These are phyloP conservation scores for Rhynchospora breviuscula DNA, from an alignment of 176 grass and related monocot species.

Conservation along the genomic window DNA sequence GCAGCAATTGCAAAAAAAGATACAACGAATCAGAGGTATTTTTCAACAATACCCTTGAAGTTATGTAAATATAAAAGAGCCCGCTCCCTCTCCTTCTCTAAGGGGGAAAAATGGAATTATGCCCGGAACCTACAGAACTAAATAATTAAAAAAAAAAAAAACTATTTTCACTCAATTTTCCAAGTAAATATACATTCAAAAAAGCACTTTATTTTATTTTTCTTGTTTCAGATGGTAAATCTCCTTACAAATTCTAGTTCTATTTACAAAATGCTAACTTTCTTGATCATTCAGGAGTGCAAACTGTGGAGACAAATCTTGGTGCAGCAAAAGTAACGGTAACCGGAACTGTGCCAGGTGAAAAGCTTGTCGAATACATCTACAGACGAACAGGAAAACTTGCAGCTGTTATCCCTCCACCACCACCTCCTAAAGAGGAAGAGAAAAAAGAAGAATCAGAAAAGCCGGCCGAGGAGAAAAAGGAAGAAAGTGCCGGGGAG, in stretches of 20 bases:
- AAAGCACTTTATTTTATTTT: background rate
- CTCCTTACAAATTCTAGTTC: background rate
- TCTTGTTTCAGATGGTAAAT: background rate
- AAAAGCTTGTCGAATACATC: conserved; percentile 59
- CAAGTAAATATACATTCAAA: background rate
- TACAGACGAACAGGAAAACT: conserved; percentile 56
- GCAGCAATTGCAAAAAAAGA: conserved; percentile 53
- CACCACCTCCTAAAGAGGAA: conserved; percentile 35
- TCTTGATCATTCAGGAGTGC: conserved; percentile 43
- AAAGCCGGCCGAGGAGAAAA: conserved; percentile 27
- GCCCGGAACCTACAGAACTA: background rate
- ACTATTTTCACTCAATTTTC: background rate
- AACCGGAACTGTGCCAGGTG: conserved; percentile 37
- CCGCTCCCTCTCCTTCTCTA: background rate
- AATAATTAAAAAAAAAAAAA: background rate
- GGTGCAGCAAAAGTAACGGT: conserved; percentile 44
- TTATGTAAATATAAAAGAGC: no score
- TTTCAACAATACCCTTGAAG: background rate
- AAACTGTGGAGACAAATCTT: conserved; percentile 41
- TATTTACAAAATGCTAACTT: background rate
- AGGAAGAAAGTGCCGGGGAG: conserved; percentile 22
- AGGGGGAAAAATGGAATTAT: background rate
- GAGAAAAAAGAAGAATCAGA: conserved; percentile 31
- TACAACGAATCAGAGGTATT: conserved; percentile 60
- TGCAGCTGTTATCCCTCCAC: conserved; percentile 44